Base-by-base conservation (phyloP, 2,329 filamentous ascomycete genomes). In the Pestalotiopsis sp. region DNA sequence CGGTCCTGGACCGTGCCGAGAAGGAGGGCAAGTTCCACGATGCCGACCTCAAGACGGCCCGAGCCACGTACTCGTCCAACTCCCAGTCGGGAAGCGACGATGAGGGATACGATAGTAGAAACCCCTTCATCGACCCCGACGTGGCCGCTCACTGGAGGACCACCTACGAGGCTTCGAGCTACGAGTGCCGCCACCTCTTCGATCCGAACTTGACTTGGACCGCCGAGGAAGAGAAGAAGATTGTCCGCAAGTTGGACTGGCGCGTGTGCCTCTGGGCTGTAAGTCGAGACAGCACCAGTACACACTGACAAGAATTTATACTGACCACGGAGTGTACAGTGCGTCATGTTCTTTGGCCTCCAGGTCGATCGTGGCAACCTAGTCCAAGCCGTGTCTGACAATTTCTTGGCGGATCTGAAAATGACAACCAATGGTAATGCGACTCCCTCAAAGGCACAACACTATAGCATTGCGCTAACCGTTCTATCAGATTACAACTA, bases 311-410 rank as follows among this genome's bases (percentile, higher is more conserved):
- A 45, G 61, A 70, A 27, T 69, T 25, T 69, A 63, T 63, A 23
- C 38, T 45, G 17, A 38, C 11, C 23, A 45, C 4, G 13, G 36
- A 38, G 0, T 52, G 0, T 2, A 25, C 77, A 67, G 76, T 89
- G 86, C 68, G 70, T 90, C 39, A 90, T 90, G 77, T 90, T 91
- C 75, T 89, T 90, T 71, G 86, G 85, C 1, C 81, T 91, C 5
- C 86, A 91, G 71, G 80, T 91, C 31, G 88, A 91, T 76, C 81
- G 89, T 25, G 84, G 85, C 36, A 91, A 91, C 72, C 81, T 91
- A 13, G 70, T 72, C 3, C 88, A 89, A 75, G 90, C 88, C 9
- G 79, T 89, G 17, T 87, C 86, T 0, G 88, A 90, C 75, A 90
- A 89, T 68, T 85, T 92, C 79, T 78, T 92, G 4, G 80, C 77